Base-by-base conservation (phyloP, 345 rosid species). In the Durio zibethinus region DNA sequence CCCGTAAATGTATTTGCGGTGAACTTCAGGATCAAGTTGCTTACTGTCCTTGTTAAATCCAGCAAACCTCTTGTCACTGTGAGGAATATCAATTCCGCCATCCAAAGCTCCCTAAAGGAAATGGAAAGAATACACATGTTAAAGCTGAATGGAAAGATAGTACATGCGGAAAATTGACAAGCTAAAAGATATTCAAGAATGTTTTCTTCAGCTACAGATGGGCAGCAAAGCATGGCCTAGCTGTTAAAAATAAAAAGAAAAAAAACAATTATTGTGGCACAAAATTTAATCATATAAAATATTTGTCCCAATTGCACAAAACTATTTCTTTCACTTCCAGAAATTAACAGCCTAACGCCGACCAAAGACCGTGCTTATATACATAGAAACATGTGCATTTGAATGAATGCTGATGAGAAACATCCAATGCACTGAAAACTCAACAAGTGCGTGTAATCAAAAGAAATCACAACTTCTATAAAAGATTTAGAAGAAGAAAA, bases 61-160 rank as follows among this genome's bases (percentile, higher is more conserved):
- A 0, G 96, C 96, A 75, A 91, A 90, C 23, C 97, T 85, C 88
- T 88, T 91, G 35, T 91, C 97, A 74, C 94, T 86, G 83, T 91
- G 94, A 0, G 94, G 93, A 77, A 90, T 88, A 75, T 91, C 96
- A 76, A 91, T 85, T 38, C 96, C 96, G 10, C 93, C 92, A 38
- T 91, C 92, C 83, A 91, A 80, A 53, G 96, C 93, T 33, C 94
- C 94, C 92, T 90, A 61, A 20, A 80, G 35, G 21, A 40, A 18
- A 1, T 5, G 62, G 11, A 25, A 76, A 27, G 27, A 23, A 48
- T 15, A 27, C 57, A 69, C 10, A 52, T 20, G n/a, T 27, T 16
- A 2, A 21, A 38, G 15, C 54, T 38, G 11, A 67, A 42, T 42
- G 20, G 14, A 5, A 4, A 65, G 1, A 38, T 20, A 35, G 21